phyloP scores from a whole-genome alignment of 23 red algal genomes.

The Gracilariopsis chorda region DNA sequence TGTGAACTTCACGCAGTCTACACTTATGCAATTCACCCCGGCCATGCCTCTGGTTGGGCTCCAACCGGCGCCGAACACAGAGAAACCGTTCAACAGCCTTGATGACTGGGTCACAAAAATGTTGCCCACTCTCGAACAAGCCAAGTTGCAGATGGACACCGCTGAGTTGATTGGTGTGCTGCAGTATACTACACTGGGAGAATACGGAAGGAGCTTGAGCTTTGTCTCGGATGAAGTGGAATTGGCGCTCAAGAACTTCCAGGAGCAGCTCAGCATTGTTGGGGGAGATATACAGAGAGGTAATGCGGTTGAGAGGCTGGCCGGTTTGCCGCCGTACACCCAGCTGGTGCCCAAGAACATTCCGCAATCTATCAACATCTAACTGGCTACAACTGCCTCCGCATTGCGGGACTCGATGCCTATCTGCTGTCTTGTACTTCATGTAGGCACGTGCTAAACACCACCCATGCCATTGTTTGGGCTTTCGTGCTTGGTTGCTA shows the following conservation, averaged over 20 bases:
- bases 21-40: conserved; percentile 24
- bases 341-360: conserved; percentile 29
- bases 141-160: neutral
- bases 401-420: no score
- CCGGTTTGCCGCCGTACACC: neutral
- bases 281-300: neutral
- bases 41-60: conserved; percentile 17
- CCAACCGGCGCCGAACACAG: neutral
- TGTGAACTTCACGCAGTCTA: conserved; percentile 7
- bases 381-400: no score
- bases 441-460: no score
- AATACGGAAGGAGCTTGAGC: neutral
- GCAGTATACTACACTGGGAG: conserved; percentile 3
- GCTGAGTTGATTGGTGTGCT: conserved; percentile 26
- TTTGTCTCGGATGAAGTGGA: neutral
- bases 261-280: neutral
- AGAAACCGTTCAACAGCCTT: neutral
- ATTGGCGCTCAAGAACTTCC: neutral
- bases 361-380: conserved; percentile 41
- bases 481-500: no score
- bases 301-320: neutral
- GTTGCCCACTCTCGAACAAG: neutral
- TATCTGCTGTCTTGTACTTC: no score
- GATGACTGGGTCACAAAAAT: neutral
- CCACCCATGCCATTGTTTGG: no score